A percentile compares a stretch with the other conserved stretches of the same genome.
phyloP scores from a whole-genome alignment of 176 grass and related monocot species.

The Dendrocalamus sinicus region DNA sequence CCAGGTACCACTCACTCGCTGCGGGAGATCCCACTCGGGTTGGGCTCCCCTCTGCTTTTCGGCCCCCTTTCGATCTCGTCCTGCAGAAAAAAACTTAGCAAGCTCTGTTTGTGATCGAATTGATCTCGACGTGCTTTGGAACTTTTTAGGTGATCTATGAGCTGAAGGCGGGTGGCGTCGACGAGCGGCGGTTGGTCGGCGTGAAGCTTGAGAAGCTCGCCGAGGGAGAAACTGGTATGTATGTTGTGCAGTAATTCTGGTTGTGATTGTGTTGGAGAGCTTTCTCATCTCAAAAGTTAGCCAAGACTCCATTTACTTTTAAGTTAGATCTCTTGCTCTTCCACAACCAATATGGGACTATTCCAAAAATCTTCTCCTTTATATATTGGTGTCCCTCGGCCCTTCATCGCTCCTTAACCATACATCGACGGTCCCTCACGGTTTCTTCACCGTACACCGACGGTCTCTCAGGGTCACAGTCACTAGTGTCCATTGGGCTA shows the following conservation, averaged over 20 bases:
- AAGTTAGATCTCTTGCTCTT: too few relatives aligned
- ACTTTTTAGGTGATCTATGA: conserved; percentile 85
- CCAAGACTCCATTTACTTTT: too few relatives aligned
- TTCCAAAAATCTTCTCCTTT: too few relatives aligned
- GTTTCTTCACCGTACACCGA: too few relatives aligned
- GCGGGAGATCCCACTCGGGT: background rate
- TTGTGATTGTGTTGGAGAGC: background rate
- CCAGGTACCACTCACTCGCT: conserved; percentile 57
- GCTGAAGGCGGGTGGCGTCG: conserved; percentile 93
- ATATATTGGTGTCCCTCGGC: too few relatives aligned
- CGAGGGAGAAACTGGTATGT: conserved; percentile 94
- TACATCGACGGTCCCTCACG: too few relatives aligned
- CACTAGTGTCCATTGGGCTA: too few relatives aligned
- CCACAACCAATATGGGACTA: too few relatives aligned
- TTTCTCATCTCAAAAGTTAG: too few relatives aligned
- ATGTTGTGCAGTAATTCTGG: conserved; percentile 27
- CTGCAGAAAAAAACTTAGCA: background rate
- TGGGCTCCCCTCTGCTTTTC: background rate
- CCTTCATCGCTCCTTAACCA: too few relatives aligned
- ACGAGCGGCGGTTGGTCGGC: conserved; percentile 87
- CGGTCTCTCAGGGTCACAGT: too few relatives aligned
- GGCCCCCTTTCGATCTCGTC: conserved; percentile 29
- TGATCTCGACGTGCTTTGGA: conserved; percentile 23
- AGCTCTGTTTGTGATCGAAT: conserved; percentile 25
- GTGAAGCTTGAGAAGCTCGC: conserved; percentile 97